These are phyloP conservation scores for Phytophthora rubi DNA, from an alignment of 352 stramenopile species.

Conservation along the genomic window DNA sequence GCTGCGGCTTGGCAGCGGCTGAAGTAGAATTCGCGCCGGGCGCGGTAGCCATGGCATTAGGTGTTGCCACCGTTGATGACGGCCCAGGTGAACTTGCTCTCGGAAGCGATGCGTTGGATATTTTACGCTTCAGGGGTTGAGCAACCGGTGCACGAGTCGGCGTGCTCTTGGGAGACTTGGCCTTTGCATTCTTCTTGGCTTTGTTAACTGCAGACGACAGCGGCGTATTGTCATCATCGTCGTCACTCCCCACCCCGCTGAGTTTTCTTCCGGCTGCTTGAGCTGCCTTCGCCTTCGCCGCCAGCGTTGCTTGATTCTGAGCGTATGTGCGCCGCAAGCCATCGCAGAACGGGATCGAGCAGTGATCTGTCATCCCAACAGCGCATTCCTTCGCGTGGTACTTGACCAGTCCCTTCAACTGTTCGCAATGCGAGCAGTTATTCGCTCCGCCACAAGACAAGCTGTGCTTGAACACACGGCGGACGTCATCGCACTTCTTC, in stretches of 20 bases:
- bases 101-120: constrained; percentile 25
- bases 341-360: constrained; percentile 87
- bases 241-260: constrained; percentile 41
- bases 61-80: constrained; percentile 25
- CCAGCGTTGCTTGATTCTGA: constrained; percentile 46
- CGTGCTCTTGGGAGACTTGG: constrained; percentile 67
- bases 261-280: constrained; percentile 26
- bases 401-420: constrained; percentile 85
- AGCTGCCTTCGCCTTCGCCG: constrained; percentile 40
- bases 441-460: constrained; percentile 71
- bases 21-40: constrained; percentile 2
- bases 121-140: constrained; percentile 32
- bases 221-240: constrained; percentile 80
- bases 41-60: constrained; percentile 11
- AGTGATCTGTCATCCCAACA: constrained; percentile 68
- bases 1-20: constrained; percentile 34
- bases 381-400: constrained; percentile 84
- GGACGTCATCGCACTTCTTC: constrained; percentile 89
- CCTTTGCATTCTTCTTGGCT: constrained; percentile 65
- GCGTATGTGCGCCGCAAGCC: constrained; percentile 65
- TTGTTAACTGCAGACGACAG: constrained; percentile 73
- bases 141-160: constrained; percentile 15
- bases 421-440: constrained; percentile 79
- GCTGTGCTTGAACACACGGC: constrained; percentile 88
- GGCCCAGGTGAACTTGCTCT: constrained; percentile 30